phyloP scores from a whole-genome alignment of 1,284 basidiomycete species.

The Boletus mariae region DNA sequence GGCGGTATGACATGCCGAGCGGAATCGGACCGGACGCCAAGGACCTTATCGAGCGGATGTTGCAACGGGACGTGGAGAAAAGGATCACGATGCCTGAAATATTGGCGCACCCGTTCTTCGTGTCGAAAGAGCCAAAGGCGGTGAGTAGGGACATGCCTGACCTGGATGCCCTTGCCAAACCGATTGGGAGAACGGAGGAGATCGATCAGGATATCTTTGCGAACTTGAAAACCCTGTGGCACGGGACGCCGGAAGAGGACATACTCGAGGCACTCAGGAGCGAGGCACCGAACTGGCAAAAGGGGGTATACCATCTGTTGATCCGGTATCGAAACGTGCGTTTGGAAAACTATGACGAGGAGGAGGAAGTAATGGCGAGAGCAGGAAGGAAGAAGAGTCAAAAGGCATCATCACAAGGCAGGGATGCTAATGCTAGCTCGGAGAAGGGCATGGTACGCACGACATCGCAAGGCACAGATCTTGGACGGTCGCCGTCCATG shows the following conservation, averaged over 20 bases:
- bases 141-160: slow-evolving; percentile 56
- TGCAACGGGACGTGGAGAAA: slow-evolving; percentile 76
- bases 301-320: slow-evolving; percentile 87
- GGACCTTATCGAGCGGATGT: slow-evolving; percentile 85
- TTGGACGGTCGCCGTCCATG: slow-evolving; percentile 33
- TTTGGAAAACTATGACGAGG: slow-evolving; percentile 65
- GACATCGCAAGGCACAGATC: slow-evolving; percentile 25
- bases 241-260: slow-evolving; percentile 66
- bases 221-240: slow-evolving; percentile 91
- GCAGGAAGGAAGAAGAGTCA: slow-evolving; percentile 31
- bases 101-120: slow-evolving; percentile 86
- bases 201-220: slow-evolving; percentile 90
- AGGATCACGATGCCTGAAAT: slow-evolving; percentile 91
- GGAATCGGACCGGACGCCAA: slow-evolving; percentile 77
- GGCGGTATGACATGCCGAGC: slow-evolving; percentile 78
- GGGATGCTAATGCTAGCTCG: not conserved
- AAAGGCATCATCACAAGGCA: slow-evolving; percentile 24
- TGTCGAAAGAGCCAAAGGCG: slow-evolving; percentile 53
- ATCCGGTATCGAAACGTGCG: slow-evolving; percentile 72
- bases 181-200: slow-evolving; percentile 55
- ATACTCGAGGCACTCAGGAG: slow-evolving; percentile 67
- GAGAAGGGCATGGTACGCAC: slow-evolving; percentile 19
- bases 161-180: slow-evolving; percentile 64
- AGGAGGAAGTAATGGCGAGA: slow-evolving; percentile 43
- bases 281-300: slow-evolving; percentile 81